These are phyloP conservation scores for Dalechampia spathulata DNA, from an alignment of 441 rosid genomes.

Conservation along the genomic window DNA sequence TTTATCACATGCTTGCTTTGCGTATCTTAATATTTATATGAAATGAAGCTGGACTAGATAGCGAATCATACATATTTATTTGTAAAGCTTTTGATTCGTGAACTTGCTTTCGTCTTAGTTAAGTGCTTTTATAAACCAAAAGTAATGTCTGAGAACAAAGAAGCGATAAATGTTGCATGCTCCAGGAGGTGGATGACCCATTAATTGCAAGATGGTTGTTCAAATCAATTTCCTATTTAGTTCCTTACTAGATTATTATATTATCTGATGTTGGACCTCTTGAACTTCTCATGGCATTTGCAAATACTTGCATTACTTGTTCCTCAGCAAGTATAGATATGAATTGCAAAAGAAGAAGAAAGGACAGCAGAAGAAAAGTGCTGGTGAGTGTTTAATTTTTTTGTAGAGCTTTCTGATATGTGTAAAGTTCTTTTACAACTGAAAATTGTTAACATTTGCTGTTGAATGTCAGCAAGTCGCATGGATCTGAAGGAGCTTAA, in stretches of 20 bases:
- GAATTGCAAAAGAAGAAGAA: conserved; percentile 81
- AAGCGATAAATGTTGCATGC: neutral
- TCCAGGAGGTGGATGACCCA: neutral
- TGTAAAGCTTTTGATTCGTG: neutral
- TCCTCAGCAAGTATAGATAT: conserved; percentile 66
- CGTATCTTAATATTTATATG: neutral
- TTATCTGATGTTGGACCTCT: neutral
- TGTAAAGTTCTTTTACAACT: conserved; percentile 7
- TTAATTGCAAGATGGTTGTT: neutral
- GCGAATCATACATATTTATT: neutral
- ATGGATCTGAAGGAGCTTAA: conserved; percentile 87
- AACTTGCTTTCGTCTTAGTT: neutral
- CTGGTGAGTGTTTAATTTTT: conserved; percentile 30
- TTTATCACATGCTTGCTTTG: neutral
- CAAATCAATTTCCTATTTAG: neutral
- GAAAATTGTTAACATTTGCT: conserved; percentile 18
- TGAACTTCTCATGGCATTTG: neutral
- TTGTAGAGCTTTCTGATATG: conserved; percentile 17
- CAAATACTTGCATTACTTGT: conserved; percentile 14
- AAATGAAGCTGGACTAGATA: neutral
- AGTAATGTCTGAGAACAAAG: neutral
- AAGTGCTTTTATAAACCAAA: neutral
- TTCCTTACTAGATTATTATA: neutral
- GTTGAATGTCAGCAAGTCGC: conserved; percentile 46
- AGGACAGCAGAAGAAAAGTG: conserved; percentile 85